Percentiles rank a stretch among this genome's conserved stretches.
phyloP scores from a whole-genome alignment of 2,329 filamentous ascomycete species.

The Fusarium sp. region DNA sequence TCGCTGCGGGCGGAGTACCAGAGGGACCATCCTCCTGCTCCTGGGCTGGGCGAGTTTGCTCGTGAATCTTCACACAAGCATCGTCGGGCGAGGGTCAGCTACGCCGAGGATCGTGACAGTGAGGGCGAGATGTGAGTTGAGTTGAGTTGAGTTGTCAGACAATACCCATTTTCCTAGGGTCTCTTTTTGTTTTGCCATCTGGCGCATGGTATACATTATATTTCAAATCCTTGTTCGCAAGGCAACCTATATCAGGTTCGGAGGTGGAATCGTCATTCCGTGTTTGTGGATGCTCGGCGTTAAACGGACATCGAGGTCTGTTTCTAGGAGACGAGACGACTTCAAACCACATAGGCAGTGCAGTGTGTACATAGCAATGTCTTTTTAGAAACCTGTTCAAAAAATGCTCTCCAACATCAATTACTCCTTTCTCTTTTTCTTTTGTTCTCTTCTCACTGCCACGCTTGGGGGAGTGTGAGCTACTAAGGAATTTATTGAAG shows the following conservation, averaged over 20 bases:
- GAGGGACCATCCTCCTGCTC: slow-evolving; percentile 58
- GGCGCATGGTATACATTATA: slow-evolving; percentile 15
- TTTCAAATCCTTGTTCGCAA: background rate
- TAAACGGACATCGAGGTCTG: slow-evolving; percentile 17
- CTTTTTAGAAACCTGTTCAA: background rate
- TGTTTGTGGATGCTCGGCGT: slow-evolving; percentile 24
- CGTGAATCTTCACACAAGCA: slow-evolving; percentile 46
- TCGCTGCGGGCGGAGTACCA: slow-evolving; percentile 66
- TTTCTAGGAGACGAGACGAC: background rate
- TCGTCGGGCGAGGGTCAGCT: slow-evolving; percentile 54
- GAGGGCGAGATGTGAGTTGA: slow-evolving; percentile 40
- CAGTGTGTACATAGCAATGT: background rate
- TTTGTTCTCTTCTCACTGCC: slow-evolving; percentile 17
- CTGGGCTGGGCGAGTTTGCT: slow-evolving; percentile 40
- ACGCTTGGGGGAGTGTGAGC: slow-evolving; percentile 37
- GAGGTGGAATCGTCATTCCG: slow-evolving; percentile 1
- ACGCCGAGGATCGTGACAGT: slow-evolving; percentile 50
- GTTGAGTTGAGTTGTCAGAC: slow-evolving; percentile 1
- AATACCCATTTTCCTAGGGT: slow-evolving; percentile 14
- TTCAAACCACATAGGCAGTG: slow-evolving; percentile 5
- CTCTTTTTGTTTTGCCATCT: background rate
- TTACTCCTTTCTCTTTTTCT: slow-evolving; percentile 18
- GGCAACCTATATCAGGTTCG: background rate
- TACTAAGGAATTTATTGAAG: slow-evolving; percentile 59
- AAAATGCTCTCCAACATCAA: slow-evolving; percentile 7